A percentile compares a stretch with the other conserved stretches of the same genome.
Evolutionary conservation across 331 rosid species (phyloP).

Genomic region (Pyracantha coccinea): DNA sequence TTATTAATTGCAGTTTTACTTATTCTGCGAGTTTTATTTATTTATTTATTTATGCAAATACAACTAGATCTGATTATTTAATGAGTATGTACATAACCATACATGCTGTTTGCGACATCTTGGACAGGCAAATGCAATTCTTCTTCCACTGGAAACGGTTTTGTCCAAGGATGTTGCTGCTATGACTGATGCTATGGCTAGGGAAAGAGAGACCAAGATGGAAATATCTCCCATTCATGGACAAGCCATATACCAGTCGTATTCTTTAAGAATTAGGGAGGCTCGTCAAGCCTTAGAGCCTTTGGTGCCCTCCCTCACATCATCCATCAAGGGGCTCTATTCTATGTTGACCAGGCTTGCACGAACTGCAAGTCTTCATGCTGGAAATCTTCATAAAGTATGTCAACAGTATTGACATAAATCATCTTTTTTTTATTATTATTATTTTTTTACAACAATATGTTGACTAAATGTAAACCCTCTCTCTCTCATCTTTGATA

Average conservation of each 20-base stretch:
- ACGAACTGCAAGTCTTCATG: constrained; percentile 89
- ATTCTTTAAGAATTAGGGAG: constrained; percentile 69
- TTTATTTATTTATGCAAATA: neutral
- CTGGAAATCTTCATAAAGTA: constrained; percentile 97
- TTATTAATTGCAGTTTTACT: neutral
- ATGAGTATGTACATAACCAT: constrained; percentile 10
- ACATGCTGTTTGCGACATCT: constrained; percentile 23
- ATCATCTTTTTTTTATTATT: neutral
- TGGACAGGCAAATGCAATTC: constrained; percentile 70
- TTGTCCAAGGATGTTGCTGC: constrained; percentile 91
- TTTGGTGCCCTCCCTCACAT: constrained; percentile 64
- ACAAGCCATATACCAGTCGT: constrained; percentile 95
- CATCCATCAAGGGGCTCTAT: constrained; percentile 79
- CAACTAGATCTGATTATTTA: neutral
- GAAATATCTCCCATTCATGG: constrained; percentile 91
- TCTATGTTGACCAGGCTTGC: constrained; percentile 83
- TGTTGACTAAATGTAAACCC: neutral
- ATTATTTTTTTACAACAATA: constrained; percentile 1
- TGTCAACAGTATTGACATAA: constrained; percentile 15
- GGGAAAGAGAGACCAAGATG: constrained; percentile 70
- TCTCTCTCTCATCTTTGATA: constrained; percentile 25
- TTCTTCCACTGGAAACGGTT: constrained; percentile 86
- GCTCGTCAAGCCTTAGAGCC: constrained; percentile 74
- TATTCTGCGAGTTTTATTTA: neutral
- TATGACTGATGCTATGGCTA: constrained; percentile 68